These are phyloP conservation scores for Tillandsia fasciculata DNA, from an alignment of 176 grass and related monocot species.

Conservation along the genomic window DNA sequence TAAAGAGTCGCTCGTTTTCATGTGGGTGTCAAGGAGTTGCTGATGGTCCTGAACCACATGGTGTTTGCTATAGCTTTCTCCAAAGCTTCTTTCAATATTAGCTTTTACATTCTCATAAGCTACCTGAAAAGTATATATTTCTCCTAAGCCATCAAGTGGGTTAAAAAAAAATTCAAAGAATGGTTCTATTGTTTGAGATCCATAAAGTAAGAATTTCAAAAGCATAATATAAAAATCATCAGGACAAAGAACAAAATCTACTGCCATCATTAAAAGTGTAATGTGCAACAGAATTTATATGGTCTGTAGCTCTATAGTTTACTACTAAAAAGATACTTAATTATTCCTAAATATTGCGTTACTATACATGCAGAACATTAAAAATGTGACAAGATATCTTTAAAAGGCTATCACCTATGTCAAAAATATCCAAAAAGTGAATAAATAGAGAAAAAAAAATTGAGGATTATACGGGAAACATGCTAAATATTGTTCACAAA, in stretches of 20 bases:
- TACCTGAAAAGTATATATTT: slow-evolving; percentile 17
- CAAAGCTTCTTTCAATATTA: slow-evolving; percentile 26
- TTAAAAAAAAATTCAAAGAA: neutral
- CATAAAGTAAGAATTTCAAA: neutral
- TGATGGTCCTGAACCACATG: slow-evolving; percentile 25
- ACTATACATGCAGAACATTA: no score
- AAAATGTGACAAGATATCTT: no score
- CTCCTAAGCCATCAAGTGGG: neutral
- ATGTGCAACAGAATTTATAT: no score
- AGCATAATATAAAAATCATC: neutral
- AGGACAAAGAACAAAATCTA: slow-evolving; percentile 1
- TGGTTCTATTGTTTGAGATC: neutral
- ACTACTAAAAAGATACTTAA: no score
- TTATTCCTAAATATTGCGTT: no score
- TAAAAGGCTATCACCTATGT: no score
- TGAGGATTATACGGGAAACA: no score
- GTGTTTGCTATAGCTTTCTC: neutral
- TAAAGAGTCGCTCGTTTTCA: slow-evolving; percentile 7
- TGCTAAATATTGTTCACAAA: no score
- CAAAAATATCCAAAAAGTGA: no score
- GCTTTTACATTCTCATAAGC: slow-evolving; percentile 20
- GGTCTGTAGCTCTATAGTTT: no score
- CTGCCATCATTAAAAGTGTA: no score
- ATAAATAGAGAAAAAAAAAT: no score
- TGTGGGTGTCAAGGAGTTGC: slow-evolving; percentile 16